These are phyloP conservation scores for Boletus sp. DNA, from an alignment of 1,284 basidiomycete species.

Conservation along the genomic window DNA sequence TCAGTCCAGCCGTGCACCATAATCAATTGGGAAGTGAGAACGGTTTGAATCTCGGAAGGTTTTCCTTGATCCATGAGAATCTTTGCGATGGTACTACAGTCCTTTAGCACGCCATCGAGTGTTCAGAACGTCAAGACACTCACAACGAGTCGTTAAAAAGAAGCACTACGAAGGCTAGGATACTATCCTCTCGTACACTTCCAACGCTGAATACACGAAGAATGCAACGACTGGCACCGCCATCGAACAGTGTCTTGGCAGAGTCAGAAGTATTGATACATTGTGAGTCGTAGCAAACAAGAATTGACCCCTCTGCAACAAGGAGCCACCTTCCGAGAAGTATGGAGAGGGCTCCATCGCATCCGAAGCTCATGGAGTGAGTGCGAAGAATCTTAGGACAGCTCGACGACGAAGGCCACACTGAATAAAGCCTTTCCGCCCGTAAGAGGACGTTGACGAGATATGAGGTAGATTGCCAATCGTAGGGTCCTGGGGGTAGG, in stretches of 20 bases:
- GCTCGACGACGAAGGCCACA: slow-evolving; percentile 7
- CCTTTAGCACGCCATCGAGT: background rate
- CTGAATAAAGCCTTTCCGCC: slow-evolving; percentile 3
- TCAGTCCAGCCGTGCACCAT: background rate
- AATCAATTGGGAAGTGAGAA: slow-evolving; percentile 1
- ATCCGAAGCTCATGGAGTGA: background rate
- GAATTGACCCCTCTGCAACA: slow-evolving; percentile 4
- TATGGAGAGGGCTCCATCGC: background rate
- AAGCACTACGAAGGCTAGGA: slow-evolving; percentile 8
- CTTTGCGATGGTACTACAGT: slow-evolving; percentile 4
- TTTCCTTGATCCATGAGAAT: slow-evolving; percentile 3
- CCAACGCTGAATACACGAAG: slow-evolving; percentile 1
- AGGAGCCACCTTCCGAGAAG: slow-evolving; percentile 7
- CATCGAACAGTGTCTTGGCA: background rate
- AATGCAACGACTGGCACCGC: background rate
- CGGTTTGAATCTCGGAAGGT: background rate
- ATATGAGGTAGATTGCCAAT: slow-evolving; percentile 12
- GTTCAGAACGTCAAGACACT: background rate
- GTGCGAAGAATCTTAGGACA: background rate
- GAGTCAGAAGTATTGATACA: background rate
- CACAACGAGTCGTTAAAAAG: slow-evolving; percentile 9
- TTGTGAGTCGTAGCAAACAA: slow-evolving; percentile 11
- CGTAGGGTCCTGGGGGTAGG: slow-evolving; percentile 8
- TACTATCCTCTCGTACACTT: background rate
- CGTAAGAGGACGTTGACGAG: slow-evolving; percentile 1